A percentile compares a stretch with the other conserved stretches of the same genome.
Conservation (phyloP, 495 filamentous ascomycete species). For the Neurospora sp. region DNA sequence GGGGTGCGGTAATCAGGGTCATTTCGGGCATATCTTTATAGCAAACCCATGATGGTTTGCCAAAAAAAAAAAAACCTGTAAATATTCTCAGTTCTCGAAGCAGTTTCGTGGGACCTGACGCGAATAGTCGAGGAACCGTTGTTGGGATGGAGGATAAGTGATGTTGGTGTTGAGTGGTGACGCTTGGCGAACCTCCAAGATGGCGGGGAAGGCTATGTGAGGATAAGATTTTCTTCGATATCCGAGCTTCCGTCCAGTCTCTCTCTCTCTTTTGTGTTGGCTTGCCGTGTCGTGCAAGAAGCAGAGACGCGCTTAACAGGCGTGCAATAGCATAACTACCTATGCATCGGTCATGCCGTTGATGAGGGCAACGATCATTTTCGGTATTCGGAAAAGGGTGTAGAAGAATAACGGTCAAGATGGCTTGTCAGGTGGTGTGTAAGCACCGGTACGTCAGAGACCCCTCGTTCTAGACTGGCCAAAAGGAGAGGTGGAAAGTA, state of each 20-base stretch:
- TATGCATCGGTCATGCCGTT: not conserved
- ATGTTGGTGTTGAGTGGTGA: not conserved
- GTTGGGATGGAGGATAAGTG: not conserved
- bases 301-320: not conserved
- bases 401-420: not conserved
- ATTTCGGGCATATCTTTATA: conserved; percentile 24
- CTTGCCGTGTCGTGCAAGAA: conserved; percentile 3
- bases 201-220: not conserved
- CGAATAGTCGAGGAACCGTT: not conserved
- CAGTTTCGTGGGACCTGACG: not conserved
- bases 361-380: not conserved
- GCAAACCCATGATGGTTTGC: conserved; percentile 20
- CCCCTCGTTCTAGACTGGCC: not conserved
- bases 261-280: not conserved
- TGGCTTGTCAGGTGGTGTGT: not conserved
- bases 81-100: not conserved
- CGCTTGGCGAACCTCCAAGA: not conserved
- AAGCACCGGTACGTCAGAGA: not conserved
- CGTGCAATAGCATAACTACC: not conserved
- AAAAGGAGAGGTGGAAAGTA: not conserved
- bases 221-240: not conserved
- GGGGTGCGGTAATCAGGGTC: conserved; percentile 30
- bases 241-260: conserved; percentile 2
- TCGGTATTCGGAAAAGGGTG: not conserved
- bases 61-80: not conserved